Conservation (phyloP, 257 asterid species). For the Gynochthodes officinalis region DNA sequence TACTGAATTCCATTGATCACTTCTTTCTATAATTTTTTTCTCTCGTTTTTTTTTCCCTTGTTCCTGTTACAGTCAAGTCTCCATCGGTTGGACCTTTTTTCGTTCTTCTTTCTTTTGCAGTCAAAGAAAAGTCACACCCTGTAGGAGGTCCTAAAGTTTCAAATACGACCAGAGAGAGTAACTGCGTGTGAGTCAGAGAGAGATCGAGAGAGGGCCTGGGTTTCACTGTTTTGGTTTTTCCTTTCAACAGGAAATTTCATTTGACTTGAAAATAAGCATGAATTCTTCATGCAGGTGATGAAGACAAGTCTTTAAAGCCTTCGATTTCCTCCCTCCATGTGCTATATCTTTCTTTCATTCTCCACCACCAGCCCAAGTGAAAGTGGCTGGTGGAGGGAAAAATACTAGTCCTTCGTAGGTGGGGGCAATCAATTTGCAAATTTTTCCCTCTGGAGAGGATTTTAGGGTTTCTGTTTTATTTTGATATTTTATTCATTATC, state of each 20-base stretch:
- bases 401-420: not conserved
- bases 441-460: no score
- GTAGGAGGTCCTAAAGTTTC: slow-evolving; percentile 22
- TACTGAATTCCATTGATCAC: slow-evolving; percentile 25
- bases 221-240: slow-evolving; percentile 13
- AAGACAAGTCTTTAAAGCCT: slow-evolving; percentile 38
- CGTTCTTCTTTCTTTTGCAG: slow-evolving; percentile 40
- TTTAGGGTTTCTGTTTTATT: not conserved
- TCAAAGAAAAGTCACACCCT: slow-evolving; percentile 45
- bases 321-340: slow-evolving; percentile 19
- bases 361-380: not conserved
- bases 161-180: slow-evolving; percentile 19
- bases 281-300: slow-evolving; percentile 28
- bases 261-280: slow-evolving; percentile 7
- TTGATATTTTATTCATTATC: not conserved
- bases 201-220: slow-evolving; percentile 10
- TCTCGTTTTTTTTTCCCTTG: not conserved
- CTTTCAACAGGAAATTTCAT: slow-evolving; percentile 10
- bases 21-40: slow-evolving; percentile 23
- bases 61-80: slow-evolving; percentile 51
- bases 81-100: slow-evolving; percentile 48
- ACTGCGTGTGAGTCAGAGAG: slow-evolving; percentile 8
- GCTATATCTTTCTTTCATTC: slow-evolving; percentile 11
- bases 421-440: no score
- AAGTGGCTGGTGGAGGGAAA: not conserved